phyloP scores from a whole-genome alignment of 257 asterid species.

The Solanum sparsipilum region DNA sequence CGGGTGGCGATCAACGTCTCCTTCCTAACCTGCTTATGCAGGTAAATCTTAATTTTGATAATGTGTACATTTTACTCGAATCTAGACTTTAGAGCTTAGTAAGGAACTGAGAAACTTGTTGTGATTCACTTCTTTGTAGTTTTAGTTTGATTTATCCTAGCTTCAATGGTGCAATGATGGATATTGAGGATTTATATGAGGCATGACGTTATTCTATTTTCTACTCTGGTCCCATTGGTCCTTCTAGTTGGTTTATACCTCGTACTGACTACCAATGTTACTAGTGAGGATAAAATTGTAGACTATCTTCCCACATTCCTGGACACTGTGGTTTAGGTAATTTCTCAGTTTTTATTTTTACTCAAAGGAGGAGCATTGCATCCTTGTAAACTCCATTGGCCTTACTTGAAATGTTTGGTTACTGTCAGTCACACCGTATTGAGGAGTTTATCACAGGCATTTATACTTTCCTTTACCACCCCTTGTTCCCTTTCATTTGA shows the following conservation, averaged over 20 bases:
- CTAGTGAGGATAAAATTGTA: neutral
- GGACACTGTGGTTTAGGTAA: neutral
- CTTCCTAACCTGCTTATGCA: conserved; percentile 79
- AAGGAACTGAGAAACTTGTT: neutral
- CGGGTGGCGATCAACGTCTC: conserved; percentile 58
- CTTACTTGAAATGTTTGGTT: neutral
- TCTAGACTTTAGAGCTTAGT: conserved; percentile 1
- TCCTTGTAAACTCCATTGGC: neutral
- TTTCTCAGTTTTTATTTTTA: neutral
- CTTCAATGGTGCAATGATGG: neutral
- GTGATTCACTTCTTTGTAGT: neutral
- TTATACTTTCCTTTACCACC: neutral
- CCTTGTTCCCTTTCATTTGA: neutral
- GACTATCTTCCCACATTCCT: neutral
- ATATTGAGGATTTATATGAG: neutral
- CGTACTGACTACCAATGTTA: neutral
- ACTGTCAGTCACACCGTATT: neutral
- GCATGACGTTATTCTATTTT: neutral
- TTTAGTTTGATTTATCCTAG: neutral
- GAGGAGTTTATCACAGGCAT: neutral
- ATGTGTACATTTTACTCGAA: neutral
- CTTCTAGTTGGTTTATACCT: neutral
- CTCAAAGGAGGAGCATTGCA: neutral
- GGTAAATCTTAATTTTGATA: conserved; percentile 26
- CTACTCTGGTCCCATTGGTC: neutral